Base-by-base conservation (phyloP, 2,329 filamentous ascomycete genomes). In the Emmonsiellopsis sp. region DNA sequence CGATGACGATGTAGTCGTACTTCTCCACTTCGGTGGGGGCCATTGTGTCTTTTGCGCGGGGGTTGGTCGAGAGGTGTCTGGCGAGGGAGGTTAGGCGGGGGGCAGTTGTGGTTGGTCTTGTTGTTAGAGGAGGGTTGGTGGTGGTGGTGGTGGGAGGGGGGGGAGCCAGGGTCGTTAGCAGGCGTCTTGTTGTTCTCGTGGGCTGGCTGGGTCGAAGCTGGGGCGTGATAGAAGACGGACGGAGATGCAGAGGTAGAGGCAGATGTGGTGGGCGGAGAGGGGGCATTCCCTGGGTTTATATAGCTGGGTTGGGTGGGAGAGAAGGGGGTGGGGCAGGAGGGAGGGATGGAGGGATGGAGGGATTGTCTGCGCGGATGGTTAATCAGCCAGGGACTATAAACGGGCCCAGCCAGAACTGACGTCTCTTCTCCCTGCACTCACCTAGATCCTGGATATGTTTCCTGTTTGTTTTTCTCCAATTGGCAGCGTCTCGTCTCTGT, bases 1-100 rank as follows among this genome's bases (percentile, higher is more conserved):
- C 77, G 59, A 79, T 72, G 54, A 80, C 76, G 53, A 80, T 76
- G 58, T 77, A 80, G 61, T 80, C 77, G 61, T 77, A 79, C 54
- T 73, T 69, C 56, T 74, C 71, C 27, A 68, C 64, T 40, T 68
- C 65, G 49, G 54, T 54, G 13, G 76, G 75, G 55, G 74, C 69
- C 75, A 77, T 77, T 53, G 49, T 56, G 33, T 46, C 36, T 42
- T 48, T 27, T 39, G 42, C 27, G 37, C 33, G 11, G 14, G 42
- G 13, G 36, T 13, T 34, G 14, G 39, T 7, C 13, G 55, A 43
- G 7, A 36, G 45, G 11, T 75, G 74, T 53, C 68, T 64, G 3
- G 71, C 64, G 14, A 76, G 58, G 14, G 67, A 66, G 43, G 66
- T 62, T 32, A 76, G 68, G 52, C 73, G 70, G 45, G 42, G 33